These are phyloP conservation scores for Ogataea methylovora DNA, from an alignment of 805 yeast genomes.

Conservation along the genomic window DNA sequence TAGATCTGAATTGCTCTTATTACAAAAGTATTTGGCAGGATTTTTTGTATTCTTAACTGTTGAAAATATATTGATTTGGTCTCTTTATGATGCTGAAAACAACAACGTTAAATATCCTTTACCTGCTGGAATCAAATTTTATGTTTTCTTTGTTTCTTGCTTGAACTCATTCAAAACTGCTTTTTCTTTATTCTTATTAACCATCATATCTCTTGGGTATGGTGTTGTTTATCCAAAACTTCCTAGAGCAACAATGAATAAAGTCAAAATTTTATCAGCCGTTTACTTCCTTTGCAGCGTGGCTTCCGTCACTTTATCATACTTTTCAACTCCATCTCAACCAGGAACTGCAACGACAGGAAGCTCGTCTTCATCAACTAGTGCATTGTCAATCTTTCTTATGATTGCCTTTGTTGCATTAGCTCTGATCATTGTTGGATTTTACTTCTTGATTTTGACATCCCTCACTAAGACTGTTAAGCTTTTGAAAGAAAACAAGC, in stretches of 20 bases:
- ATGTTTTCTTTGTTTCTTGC: constrained; percentile 70
- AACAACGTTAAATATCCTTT: constrained; percentile 29
- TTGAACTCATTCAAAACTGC: constrained; percentile 78
- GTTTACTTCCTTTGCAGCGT: constrained; percentile 49
- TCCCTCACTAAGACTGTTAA: constrained; percentile 71
- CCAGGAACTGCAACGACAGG: constrained; percentile 24
- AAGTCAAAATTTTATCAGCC: constrained; percentile 52
- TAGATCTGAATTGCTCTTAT: constrained; percentile 78
- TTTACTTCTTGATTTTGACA: constrained; percentile 68
- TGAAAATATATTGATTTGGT: constrained; percentile 86
- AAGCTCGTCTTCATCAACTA: constrained; percentile 36
- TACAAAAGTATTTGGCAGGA: constrained; percentile 85
- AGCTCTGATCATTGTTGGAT: constrained; percentile 56
- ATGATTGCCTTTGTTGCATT: constrained; percentile 48
- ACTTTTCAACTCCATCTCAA: constrained; percentile 24
- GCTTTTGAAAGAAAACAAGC: constrained; percentile 75
- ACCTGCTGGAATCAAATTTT: constrained; percentile 48
- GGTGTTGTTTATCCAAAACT: constrained; percentile 89
- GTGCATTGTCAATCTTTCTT: constrained; percentile 41
- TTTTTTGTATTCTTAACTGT: constrained; percentile 75
- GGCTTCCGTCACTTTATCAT: constrained; percentile 43
- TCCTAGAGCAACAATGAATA: constrained; percentile 66
- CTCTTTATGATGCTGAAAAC: constrained; percentile 81
- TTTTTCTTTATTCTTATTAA: constrained; percentile 78
- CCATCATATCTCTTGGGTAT: constrained; percentile 86